Evolutionary conservation across 257 asterid species (phyloP).

Genomic region (Solanum sitiens): DNA sequence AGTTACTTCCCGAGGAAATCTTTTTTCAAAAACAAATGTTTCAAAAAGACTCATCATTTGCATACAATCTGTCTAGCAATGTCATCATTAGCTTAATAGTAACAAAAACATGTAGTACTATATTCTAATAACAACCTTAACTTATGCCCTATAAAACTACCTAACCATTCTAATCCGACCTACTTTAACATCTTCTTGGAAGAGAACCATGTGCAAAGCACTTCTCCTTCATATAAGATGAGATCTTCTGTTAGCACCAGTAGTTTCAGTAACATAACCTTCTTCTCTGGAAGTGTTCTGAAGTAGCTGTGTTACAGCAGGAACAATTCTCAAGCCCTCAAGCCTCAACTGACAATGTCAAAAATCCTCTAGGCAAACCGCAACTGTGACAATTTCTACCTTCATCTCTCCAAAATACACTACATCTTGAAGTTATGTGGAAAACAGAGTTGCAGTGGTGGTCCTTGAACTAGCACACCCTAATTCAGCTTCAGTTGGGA

Average conservation of each 20-base stretch:
- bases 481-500: neutral
- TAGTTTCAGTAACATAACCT: neutral
- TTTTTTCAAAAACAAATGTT: neutral
- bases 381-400: neutral
- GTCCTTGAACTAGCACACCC: neutral
- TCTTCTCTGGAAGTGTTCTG: neutral
- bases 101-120: neutral
- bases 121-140: neutral
- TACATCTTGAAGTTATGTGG: neutral
- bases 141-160: neutral
- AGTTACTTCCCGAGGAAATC: neutral
- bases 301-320: neutral
- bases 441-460: neutral
- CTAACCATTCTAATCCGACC: neutral
- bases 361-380: neutral
- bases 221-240: neutral
- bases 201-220: neutral
- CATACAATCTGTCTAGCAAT: neutral
- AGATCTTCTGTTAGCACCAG: neutral
- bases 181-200: neutral
- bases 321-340: neutral
- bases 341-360: neutral
- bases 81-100: neutral
- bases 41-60: neutral
- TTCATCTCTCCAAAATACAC: neutral